phyloP scores from a whole-genome alignment of 2,329 filamentous ascomycete species.

The Arthrobotrys conoides region DNA sequence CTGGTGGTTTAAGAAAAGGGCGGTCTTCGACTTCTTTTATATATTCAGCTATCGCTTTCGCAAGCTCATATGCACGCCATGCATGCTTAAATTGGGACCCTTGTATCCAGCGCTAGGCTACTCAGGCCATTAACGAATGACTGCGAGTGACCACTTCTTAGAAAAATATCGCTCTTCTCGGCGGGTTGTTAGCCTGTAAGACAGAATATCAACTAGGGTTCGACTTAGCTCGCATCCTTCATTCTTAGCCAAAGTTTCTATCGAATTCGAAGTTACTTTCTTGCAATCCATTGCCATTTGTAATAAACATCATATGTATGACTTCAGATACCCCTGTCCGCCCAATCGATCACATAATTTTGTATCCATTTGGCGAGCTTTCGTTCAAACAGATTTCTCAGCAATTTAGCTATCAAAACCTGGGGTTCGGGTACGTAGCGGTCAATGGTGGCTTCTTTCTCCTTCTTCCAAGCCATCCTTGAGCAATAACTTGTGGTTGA shows the following conservation, averaged over 20 bases:
- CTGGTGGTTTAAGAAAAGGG: constrained; percentile 3
- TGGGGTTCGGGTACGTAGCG: constrained; percentile 5
- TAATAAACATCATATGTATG: background rate
- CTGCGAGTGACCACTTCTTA: constrained; percentile 25
- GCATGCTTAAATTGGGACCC: constrained; percentile 24
- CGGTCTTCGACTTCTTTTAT: constrained; percentile 13
- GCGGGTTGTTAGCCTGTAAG: constrained; percentile 21
- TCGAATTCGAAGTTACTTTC: background rate
- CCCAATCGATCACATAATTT: constrained; percentile 49
- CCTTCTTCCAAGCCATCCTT: constrained; percentile 6
- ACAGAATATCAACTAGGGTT: constrained; percentile 11
- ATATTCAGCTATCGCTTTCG: constrained; percentile 29
- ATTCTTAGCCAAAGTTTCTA: background rate
- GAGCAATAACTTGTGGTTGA: background rate
- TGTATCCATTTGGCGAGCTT: constrained; percentile 38
- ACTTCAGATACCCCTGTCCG: constrained; percentile 9
- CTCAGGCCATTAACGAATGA: constrained; percentile 61
- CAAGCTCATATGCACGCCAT: constrained; percentile 28
- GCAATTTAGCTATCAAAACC: constrained; percentile 27
- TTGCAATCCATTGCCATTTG: background rate
- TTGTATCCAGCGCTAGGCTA: background rate
- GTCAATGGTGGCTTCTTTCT: constrained; percentile 7
- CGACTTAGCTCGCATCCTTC: background rate
- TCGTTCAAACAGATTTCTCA: constrained; percentile 37
- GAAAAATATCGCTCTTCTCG: constrained; percentile 25